Percentiles rank a stretch among this genome's conserved stretches.
Conservation (phyloP, 2,329 filamentous ascomycete genomes). For the Metarhizium brunneum region DNA sequence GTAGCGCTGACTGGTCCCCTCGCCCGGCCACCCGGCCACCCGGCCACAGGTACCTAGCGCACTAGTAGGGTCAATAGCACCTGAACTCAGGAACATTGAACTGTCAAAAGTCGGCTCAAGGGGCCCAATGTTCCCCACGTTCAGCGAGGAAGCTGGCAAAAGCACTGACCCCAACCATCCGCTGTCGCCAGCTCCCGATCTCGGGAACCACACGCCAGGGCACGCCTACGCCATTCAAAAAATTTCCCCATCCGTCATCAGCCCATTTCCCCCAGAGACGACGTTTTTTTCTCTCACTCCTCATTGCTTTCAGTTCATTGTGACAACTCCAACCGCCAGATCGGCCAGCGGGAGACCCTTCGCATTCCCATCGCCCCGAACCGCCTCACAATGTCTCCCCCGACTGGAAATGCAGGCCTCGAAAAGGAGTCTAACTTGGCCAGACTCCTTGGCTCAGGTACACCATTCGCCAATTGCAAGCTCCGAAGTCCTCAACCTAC, state of each 20-base stretch:
- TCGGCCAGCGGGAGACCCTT: constrained; percentile 1
- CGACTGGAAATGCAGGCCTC: constrained; percentile 30
- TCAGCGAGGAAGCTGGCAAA: neutral
- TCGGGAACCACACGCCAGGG: constrained; percentile 8
- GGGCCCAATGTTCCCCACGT: neutral
- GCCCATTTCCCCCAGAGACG: neutral
- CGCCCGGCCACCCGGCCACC: too few species aligned
- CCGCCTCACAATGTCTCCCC: constrained; percentile 49
- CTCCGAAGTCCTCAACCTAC: neutral
- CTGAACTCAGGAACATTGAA: too few species aligned
- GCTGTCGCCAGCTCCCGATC: constrained; percentile 4
- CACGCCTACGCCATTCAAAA: constrained; percentile 2
- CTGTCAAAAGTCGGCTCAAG: neutral
- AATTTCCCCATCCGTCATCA: constrained; percentile 7
- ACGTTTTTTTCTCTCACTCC: neutral
- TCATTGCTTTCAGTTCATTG: neutral
- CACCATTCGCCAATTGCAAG: constrained; percentile 7
- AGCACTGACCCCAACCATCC: neutral
- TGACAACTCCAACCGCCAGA: neutral
- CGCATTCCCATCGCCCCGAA: neutral
- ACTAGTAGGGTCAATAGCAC: too few species aligned
- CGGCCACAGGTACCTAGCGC: too few species aligned
- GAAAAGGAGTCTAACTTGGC: constrained; percentile 85
- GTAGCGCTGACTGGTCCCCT: too few species aligned
- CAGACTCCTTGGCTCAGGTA: constrained; percentile 85